Percentiles rank a stretch among this genome's conserved stretches.
Evolutionary conservation across 75 land plant genomes (phyloP).

Genomic region (Sequoiadendron giganteum): DNA sequence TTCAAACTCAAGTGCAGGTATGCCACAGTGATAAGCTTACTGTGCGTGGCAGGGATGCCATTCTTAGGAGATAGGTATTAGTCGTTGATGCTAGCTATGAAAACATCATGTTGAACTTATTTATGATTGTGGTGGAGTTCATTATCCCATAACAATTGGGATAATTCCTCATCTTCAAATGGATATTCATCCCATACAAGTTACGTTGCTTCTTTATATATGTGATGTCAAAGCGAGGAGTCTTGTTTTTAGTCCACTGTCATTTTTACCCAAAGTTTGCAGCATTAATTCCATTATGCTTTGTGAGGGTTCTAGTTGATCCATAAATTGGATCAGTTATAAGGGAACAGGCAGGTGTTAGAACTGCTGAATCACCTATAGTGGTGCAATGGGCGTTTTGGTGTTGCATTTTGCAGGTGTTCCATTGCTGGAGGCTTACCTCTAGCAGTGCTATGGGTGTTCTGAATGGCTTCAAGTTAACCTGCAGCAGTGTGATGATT

Average conservation of each 20-base stretch:
- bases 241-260: background rate
- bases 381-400: too few relatives aligned
- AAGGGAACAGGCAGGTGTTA: too few relatives aligned
- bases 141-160: background rate
- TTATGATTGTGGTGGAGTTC: background rate
- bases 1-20: too few relatives aligned
- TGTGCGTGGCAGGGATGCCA: background rate
- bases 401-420: too few relatives aligned
- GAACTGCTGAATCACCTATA: too few relatives aligned
- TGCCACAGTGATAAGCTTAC: too few relatives aligned
- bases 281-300: background rate
- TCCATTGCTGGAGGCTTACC: too few relatives aligned
- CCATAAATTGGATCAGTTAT: too few relatives aligned
- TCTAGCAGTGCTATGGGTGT: too few relatives aligned
- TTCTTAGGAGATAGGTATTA: background rate
- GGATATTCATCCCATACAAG: background rate
- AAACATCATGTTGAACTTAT: background rate
- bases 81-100: background rate
- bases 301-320: background rate
- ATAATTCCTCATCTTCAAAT: background rate
- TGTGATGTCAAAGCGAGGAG: background rate
- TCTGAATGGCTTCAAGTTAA: too few relatives aligned
- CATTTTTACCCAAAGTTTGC: background rate
- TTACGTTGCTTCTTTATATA: background rate
- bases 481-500: too few relatives aligned